Conservation (phyloP, 331 rosid species). For the Acacia pycnantha region DNA sequence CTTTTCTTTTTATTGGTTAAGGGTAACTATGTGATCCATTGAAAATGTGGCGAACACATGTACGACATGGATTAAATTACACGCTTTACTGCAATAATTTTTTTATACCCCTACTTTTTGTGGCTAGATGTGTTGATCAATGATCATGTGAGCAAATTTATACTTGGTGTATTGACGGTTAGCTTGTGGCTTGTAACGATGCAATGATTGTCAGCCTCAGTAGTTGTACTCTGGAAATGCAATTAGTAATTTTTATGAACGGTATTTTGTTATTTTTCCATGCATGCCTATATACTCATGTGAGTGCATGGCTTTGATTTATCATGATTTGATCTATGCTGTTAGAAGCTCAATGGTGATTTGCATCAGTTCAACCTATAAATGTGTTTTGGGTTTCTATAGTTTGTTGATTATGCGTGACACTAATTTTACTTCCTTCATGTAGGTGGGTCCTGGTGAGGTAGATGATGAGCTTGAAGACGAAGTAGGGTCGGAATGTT, state of each 20-base stretch:
- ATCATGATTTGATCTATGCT: not conserved
- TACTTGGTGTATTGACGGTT: not conserved
- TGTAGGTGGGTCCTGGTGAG: constrained; percentile 79
- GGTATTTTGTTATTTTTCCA: not conserved
- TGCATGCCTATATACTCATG: not conserved
- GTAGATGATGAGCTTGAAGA: constrained; percentile 81
- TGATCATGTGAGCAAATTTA: not conserved
- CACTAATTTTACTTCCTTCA: constrained; percentile 27
- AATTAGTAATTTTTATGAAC: constrained; percentile 4
- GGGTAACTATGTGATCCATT: not conserved
- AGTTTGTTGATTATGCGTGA: not conserved
- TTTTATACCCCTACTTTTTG: not conserved
- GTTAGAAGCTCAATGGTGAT: constrained; percentile 9
- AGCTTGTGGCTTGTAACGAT: constrained; percentile 9
- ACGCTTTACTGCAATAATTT: not conserved
- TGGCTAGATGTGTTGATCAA: not conserved
- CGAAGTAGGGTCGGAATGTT: constrained; percentile 75
- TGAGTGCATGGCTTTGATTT: constrained; percentile 4
- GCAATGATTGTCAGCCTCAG: not conserved
- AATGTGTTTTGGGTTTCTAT: not conserved
- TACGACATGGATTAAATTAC: not conserved
- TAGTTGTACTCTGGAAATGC: not conserved
- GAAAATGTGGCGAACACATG: not conserved
- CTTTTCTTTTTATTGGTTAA: not conserved
- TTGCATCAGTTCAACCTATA: constrained; percentile 1